Evolutionary conservation across 768 basidiomycete species (phyloP).

Genomic region (Serendipita sp.): DNA sequence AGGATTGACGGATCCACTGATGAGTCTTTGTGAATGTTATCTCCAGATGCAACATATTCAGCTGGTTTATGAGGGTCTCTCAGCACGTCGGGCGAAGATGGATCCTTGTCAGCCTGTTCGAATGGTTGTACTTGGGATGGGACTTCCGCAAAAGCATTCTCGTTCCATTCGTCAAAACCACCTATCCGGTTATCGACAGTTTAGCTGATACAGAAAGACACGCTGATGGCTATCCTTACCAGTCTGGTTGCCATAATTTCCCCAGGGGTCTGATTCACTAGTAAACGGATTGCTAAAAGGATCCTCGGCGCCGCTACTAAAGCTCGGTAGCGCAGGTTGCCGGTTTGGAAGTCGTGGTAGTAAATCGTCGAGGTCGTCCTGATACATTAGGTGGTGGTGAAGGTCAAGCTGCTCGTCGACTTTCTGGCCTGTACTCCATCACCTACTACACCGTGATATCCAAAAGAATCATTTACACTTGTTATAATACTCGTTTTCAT

Average conservation of each 20-base stretch:
- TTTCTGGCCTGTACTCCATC: too few species aligned
- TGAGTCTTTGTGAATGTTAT: too few species aligned
- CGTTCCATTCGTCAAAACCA: not conserved
- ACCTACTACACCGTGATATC: too few species aligned
- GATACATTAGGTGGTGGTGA: slow-evolving; percentile 2
- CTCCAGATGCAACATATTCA: too few species aligned
- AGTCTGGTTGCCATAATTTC: not conserved
- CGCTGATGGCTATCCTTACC: not conserved
- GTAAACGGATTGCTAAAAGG: not conserved
- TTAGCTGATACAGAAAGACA: not conserved
- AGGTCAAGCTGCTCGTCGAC: not conserved
- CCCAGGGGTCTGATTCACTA: not conserved
- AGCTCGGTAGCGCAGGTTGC: not conserved
- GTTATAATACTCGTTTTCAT: not conserved
- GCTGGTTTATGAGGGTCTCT: not conserved
- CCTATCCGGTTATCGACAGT: not conserved
- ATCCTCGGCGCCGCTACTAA: not conserved
- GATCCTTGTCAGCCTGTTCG: not conserved
- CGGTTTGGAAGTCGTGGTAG: not conserved
- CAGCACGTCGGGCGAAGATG: not conserved
- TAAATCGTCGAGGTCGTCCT: slow-evolving; percentile 4
- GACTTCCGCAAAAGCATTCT: not conserved
- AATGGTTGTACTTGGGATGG: not conserved
- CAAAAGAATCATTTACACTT: too few species aligned
- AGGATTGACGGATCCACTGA: too few species aligned